Percentiles rank a stretch among this genome's conserved stretches.
These are phyloP conservation scores for Tricholoma terreum DNA, from an alignment of 768 basidiomycete species.

Conservation along the genomic window DNA sequence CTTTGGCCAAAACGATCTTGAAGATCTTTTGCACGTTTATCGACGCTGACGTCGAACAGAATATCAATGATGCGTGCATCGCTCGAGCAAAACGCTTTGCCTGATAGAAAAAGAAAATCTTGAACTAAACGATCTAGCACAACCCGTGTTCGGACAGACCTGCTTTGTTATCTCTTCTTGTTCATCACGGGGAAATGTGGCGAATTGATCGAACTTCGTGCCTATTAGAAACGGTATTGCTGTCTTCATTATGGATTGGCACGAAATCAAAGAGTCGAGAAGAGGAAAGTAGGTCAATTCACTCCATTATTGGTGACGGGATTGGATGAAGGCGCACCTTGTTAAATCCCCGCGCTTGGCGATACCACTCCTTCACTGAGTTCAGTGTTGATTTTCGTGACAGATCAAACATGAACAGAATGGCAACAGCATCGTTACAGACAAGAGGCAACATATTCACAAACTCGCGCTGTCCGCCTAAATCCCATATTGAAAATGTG, in stretches of 20 bases:
- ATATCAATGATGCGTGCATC: constrained; percentile 99
- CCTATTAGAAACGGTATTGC: constrained; percentile 98
- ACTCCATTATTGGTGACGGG: background rate
- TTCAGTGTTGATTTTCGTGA: constrained; percentile 96
- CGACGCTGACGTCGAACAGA: constrained; percentile 97
- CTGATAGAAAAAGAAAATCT: constrained; percentile 34
- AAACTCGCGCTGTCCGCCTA: constrained; percentile 96
- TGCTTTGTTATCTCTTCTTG: constrained; percentile 99
- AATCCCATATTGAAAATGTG: constrained; percentile 99
- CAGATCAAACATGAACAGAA: constrained; percentile 99
- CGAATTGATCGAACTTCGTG: constrained; percentile 97
- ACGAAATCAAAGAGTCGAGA: background rate
- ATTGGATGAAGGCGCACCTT: constrained; percentile 57
- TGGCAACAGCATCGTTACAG: constrained; percentile 99
- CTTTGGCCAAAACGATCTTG: constrained; percentile 96
- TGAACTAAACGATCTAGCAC: constrained; percentile 1
- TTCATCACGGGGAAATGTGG: constrained; percentile 93
- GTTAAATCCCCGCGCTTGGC: constrained; percentile 98
- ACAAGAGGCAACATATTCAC: constrained; percentile 99
- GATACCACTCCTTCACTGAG: constrained; percentile 99
- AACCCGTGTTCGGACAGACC: constrained; percentile 35
- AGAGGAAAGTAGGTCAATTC: background rate
- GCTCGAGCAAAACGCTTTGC: constrained; percentile 98
- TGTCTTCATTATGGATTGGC: constrained; percentile 53
- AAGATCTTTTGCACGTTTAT: constrained; percentile 99